Evolutionary conservation across 2,329 filamentous ascomycete genomes (phyloP), one percentile per base, ranked within the genome.

Genomic region (Hyphodiscus sp.): DNA sequence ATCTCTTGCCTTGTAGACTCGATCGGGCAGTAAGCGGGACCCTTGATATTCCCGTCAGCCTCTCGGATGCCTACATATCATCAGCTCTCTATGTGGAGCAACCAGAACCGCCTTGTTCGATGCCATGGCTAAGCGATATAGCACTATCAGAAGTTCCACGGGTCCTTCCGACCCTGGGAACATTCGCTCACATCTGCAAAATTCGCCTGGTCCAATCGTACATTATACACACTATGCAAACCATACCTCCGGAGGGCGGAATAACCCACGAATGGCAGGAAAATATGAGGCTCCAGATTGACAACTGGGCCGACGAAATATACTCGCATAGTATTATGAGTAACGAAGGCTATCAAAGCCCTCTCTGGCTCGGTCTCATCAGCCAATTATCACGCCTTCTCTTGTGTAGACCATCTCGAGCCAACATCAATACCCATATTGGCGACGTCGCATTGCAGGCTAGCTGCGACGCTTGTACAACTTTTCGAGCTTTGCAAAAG

Each of bases 401-500:
- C 19, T 53, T 58, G 16, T 52, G 47, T 23, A 48, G 51, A 4
- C 56, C 51, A 13, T 52, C 53, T 1, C 18, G 47, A 3, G 8
- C 10, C 10, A 58, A 54, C 42, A 56, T n/a, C 16, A 29, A 55
- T 18, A 55, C 45, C 2, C 47, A 41, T 23, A 43, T 53, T 5
- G 50, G 47, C 29, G 54, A 57, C 16, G 29, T 52, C 3, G 54
- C 57, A 2, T 50, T 59, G 2, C 45, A 46, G 33, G 58, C 55
- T 15, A 41, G 46, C 20, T 56, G 58, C 38, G 49, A 58, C 26
- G 49, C 58, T 9, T 60, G 53, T 16, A 56, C 53, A 1, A 56
- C 52, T 15, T 58, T 58, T 42, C 51, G 57, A 15, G 47, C 44
- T 45, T 57, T n/a, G 5, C 57, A 57, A 47, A 57, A 55, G 50